phyloP scores from a whole-genome alignment of 805 yeast genomes.

The Tetrapisispora fleetii region DNA sequence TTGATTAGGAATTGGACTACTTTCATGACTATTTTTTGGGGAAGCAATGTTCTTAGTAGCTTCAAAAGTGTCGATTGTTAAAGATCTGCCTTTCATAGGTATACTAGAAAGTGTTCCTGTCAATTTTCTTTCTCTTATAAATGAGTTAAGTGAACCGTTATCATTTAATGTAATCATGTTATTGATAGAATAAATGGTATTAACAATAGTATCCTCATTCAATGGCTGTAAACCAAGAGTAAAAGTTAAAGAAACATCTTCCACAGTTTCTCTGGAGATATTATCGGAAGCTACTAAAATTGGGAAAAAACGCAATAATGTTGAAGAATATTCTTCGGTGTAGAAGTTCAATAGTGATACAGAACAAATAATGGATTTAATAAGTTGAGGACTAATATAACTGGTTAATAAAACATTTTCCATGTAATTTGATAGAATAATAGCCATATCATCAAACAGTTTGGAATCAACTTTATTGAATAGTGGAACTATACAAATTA shows the following conservation, averaged over 20 bases:
- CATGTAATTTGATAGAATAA: conserved; percentile 42
- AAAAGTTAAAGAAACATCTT: conserved; percentile 44
- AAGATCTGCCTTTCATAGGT: conserved; percentile 7
- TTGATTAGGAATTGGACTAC: not conserved
- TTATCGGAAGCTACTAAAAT: conserved; percentile 47
- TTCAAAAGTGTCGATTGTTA: conserved; percentile 14
- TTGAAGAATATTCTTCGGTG: conserved; percentile 27
- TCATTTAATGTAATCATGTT: conserved; percentile 56
- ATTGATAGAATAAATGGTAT: conserved; percentile 73
- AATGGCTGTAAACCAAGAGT: conserved; percentile 58
- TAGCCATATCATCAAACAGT: conserved; percentile 35
- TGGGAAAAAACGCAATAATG: conserved; percentile 36
- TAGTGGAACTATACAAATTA: conserved; percentile 25
- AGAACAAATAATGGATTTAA: conserved; percentile 39
- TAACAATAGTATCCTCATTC: conserved; percentile 73
- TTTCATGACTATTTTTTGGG: not conserved
- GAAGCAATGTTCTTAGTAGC: conserved; percentile 6
- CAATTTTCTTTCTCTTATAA: conserved; percentile 28
- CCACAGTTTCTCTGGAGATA: conserved; percentile 39
- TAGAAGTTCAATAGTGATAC: conserved; percentile 44
- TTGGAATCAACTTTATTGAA: conserved; percentile 39
- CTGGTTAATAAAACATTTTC: conserved; percentile 36
- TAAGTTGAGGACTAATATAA: conserved; percentile 9
- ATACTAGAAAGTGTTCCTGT: conserved; percentile 16
- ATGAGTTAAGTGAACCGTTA: conserved; percentile 31